Conservation (phyloP, 345 rosid species). For the Ceriops tagal region DNA sequence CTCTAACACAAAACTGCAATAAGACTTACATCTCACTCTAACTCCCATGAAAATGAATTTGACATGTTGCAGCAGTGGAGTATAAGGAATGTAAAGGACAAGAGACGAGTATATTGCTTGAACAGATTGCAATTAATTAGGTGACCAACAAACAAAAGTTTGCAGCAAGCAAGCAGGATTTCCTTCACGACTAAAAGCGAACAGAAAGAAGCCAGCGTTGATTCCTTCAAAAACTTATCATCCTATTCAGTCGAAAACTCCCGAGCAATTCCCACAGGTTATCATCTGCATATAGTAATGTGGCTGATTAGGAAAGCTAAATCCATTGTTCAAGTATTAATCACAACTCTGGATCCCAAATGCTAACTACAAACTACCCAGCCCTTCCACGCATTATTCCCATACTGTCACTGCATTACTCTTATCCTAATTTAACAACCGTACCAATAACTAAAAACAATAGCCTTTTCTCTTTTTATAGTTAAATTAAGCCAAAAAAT, state of each 20-base stretch:
- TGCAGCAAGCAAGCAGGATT: too few relatives aligned
- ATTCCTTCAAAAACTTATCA: not conserved
- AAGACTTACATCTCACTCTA: not conserved
- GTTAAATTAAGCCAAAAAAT: not conserved
- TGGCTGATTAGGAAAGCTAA: not conserved
- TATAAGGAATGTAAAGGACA: too few relatives aligned
- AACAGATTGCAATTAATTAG: too few relatives aligned
- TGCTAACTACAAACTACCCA: not conserved
- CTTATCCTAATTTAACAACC: not conserved
- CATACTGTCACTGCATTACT: not conserved
- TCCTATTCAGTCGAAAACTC: not conserved
- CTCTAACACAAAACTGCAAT: not conserved
- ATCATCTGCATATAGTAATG: conserved; percentile 1
- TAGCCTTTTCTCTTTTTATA: too few relatives aligned
- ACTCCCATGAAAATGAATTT: too few relatives aligned
- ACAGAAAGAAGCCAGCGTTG: too few relatives aligned
- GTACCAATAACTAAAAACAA: not conserved
- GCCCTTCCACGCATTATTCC: too few relatives aligned
- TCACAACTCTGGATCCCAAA: not conserved
- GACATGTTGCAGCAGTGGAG: too few relatives aligned
- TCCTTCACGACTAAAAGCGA: too few relatives aligned
- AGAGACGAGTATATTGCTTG: too few relatives aligned
- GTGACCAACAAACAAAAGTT: too few relatives aligned
- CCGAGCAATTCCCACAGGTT: not conserved
- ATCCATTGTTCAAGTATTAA: not conserved